Percentiles rank a stretch among this genome's conserved stretches.
Evolutionary conservation across 306 rosid genomes (phyloP).

Genomic region (Myrica gale): DNA sequence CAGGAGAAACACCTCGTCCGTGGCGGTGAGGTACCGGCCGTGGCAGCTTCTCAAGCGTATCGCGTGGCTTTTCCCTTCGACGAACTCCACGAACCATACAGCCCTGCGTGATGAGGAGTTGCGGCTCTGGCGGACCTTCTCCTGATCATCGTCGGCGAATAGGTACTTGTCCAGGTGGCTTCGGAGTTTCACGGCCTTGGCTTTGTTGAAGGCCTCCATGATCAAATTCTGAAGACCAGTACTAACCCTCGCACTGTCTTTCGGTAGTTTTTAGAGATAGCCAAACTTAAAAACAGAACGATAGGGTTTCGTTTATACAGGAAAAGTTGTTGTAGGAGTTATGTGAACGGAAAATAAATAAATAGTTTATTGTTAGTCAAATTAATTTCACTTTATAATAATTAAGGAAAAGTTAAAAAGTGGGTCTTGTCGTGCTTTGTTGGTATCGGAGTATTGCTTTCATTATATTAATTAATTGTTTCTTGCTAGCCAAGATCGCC

Average conservation of each 20-base stretch:
- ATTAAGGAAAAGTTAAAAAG: conserved; percentile 8
- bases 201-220: conserved; percentile 66
- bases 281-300: no score
- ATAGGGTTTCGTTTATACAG: no score
- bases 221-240: neutral
- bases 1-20: conserved; percentile 44
- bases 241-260: neutral
- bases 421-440: conserved; percentile 33
- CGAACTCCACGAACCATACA: conserved; percentile 57
- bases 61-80: conserved; percentile 37
- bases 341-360: no score
- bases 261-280: neutral
- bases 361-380: no score
- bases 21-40: conserved; percentile 61
- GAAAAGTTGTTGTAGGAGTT: no score
- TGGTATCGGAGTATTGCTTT: neutral
- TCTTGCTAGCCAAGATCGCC: neutral
- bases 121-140: conserved; percentile 61
- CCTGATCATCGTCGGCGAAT: conserved; percentile 47
- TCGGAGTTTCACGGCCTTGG: conserved; percentile 53
- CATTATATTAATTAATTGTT: neutral
- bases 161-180: conserved; percentile 75
- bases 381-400: neutral
- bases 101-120: conserved; percentile 41
- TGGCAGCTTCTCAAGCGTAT: conserved; percentile 58